Evolutionary conservation across 441 rosid genomes (phyloP), one percentile per base, ranked within the genome.

Genomic region (Populus hybrid): DNA sequence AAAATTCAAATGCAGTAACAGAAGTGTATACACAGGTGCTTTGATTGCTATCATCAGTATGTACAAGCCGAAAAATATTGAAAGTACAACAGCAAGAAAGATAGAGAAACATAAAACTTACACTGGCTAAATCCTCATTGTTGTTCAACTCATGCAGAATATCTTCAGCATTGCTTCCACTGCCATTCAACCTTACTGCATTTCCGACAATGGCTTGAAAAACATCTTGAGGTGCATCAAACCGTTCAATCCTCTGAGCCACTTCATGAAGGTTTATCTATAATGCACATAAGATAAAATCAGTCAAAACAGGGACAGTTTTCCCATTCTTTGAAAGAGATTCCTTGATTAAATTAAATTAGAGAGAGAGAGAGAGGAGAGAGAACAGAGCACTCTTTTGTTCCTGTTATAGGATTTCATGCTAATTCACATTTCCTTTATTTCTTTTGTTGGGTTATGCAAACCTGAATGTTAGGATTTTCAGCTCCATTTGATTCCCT

Each of bases 161-260:
- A 76, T 87, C 90, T 57, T 85, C 87, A 59, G 83, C 61, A 73
- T 77, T 84, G 74, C 76, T 76, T 46, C 72, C 84, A 61, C 65
- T 75, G 59, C 79, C 88, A 66, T 79, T 82, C 80, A 83, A 23
- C 74, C 40, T 81, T 30, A 80, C 88, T 38, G 95, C 97, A 75
- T 76, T 90, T 78, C 89, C 93, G 2, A 86, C 91, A 72, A 94
- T 82, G 14, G 89, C 85, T 50, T 73, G 90, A 81, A 93, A 96
- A 57, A 96, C 83, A 81, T 89, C 91, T 50, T 32, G 79, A 0
- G 97, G 95, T 26, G 88, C 76, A 80, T 83, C 83, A 16, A 76
- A 83, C 46, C 83, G 84, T 81, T 88, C 94, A 23, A 94, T 86
- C 82, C 88, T 88, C 79, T 76, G 85, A 67, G 85, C 89, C 82